Evolutionary conservation across 1,284 basidiomycete genomes (phyloP).

Genomic region (Cutaneotrichosporon mucoides): DNA sequence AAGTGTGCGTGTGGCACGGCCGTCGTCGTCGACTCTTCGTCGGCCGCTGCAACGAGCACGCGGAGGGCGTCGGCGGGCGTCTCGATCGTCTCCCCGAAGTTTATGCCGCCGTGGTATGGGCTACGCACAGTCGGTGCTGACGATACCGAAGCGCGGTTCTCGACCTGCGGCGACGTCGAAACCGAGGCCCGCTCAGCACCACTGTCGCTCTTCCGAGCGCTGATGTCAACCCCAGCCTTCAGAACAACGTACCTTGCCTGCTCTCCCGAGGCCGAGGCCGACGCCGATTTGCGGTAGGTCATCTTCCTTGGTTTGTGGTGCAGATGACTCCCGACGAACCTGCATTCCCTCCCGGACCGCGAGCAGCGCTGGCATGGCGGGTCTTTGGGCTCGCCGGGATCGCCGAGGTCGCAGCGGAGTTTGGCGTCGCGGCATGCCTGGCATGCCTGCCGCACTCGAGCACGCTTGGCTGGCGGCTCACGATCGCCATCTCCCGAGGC

Average conservation of each 20-base stretch:
- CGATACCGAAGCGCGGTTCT: slow-evolving; percentile 11
- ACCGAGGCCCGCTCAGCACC: too few species aligned
- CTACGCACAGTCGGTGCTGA: neutral
- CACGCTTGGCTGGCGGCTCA: slow-evolving; percentile 6
- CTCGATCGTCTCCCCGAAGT: slow-evolving; percentile 11
- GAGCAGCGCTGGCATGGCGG: slow-evolving; percentile 19
- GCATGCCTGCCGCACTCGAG: slow-evolving; percentile 3
- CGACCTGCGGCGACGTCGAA: neutral
- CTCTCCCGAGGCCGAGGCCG: too few species aligned
- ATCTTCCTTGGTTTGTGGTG: slow-evolving; percentile 6
- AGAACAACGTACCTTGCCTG: too few species aligned
- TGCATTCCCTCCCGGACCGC: slow-evolving; percentile 19
- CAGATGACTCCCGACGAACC: slow-evolving; percentile 9
- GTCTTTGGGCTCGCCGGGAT: slow-evolving; percentile 5
- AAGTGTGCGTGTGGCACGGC: neutral
- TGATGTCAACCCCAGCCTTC: neutral
- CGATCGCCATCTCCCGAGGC: neutral
- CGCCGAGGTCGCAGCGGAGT: slow-evolving; percentile 13
- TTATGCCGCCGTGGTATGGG: neutral
- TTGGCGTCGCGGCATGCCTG: slow-evolving; percentile 6
- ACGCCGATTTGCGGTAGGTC: neutral
- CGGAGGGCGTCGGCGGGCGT: slow-evolving; percentile 24
- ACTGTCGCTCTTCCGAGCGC: neutral
- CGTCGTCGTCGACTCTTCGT: slow-evolving; percentile 1
- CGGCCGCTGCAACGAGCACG: slow-evolving; percentile 19